Evolutionary conservation across 805 yeast species (phyloP).

Genomic region (Saturnispora dispora): DNA sequence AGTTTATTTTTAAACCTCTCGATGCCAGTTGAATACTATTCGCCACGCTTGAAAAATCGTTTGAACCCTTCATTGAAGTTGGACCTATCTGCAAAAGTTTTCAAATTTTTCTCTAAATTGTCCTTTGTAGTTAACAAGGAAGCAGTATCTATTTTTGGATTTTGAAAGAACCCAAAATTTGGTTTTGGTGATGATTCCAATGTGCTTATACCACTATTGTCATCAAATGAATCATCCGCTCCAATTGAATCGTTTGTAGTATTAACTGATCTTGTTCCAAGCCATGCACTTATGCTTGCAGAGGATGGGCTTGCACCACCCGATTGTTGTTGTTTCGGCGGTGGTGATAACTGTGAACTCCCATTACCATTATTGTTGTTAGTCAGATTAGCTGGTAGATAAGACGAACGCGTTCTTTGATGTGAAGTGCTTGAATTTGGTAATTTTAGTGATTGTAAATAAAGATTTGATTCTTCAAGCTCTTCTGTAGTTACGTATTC

Average conservation of each 20-base stretch:
- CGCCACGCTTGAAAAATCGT: conserved; percentile 38
- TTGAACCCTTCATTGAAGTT: conserved; percentile 66
- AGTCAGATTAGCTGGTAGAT: conserved; percentile 12
- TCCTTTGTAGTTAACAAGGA: conserved; percentile 33
- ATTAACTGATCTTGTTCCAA: neutral
- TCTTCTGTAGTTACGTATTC: conserved; percentile 24
- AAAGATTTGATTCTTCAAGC: conserved; percentile 22
- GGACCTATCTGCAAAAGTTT: conserved; percentile 44
- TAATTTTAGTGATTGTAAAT: conserved; percentile 19
- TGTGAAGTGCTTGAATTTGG: conserved; percentile 5
- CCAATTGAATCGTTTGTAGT: neutral
- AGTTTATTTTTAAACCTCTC: neutral
- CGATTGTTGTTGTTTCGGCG: conserved; percentile 6
- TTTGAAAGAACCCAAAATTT: conserved; percentile 14
- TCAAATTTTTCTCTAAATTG: conserved; percentile 35
- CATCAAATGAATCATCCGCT: conserved; percentile 5
- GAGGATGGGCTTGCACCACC: neutral
- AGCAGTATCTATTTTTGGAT: conserved; percentile 24
- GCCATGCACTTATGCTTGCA: neutral
- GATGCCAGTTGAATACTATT: neutral
- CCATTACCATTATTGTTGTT: conserved; percentile 12
- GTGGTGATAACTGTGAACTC: conserved; percentile 12
- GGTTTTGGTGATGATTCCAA: conserved; percentile 10
- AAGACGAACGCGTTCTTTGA: conserved; percentile 9
- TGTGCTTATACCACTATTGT: neutral